Evolutionary conservation across 2,329 filamentous ascomycete species (phyloP).

Genomic region (Exophiala xenobiotica): DNA sequence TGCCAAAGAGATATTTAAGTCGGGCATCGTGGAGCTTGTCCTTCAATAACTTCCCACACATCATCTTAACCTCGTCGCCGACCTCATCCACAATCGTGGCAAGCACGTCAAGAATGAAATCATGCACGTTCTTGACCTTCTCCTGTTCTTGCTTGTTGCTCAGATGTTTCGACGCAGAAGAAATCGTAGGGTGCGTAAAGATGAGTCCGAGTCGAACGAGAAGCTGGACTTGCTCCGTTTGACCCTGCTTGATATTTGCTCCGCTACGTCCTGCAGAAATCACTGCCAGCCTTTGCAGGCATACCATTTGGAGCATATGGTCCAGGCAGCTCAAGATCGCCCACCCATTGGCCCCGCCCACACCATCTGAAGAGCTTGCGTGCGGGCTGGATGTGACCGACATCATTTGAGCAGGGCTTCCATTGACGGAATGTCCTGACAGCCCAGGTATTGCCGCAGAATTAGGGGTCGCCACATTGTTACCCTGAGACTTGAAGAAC

Average conservation of each 20-base stretch:
- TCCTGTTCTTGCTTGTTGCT: slow-evolving; percentile 16
- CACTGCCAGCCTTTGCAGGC: slow-evolving; percentile 22
- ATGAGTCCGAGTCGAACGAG: slow-evolving; percentile 30
- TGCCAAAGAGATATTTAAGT: slow-evolving; percentile 27
- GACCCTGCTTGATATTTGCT: slow-evolving; percentile 21
- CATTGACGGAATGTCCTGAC: slow-evolving; percentile 2
- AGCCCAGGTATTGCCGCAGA: slow-evolving; percentile 2
- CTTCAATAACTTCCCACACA: slow-evolving; percentile 44
- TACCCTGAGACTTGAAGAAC: slow-evolving; percentile 21
- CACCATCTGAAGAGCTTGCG: slow-evolving; percentile 10
- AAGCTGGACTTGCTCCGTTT: slow-evolving; percentile 27
- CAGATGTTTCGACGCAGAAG: slow-evolving; percentile 27
- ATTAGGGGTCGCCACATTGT: background rate
- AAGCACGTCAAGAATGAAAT: slow-evolving; percentile 46
- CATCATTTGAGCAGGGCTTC: slow-evolving; percentile 3
- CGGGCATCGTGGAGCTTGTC: slow-evolving; percentile 34
- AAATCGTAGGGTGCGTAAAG: slow-evolving; percentile 35
- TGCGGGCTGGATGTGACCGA: slow-evolving; percentile 18
- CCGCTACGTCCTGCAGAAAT: slow-evolving; percentile 4
- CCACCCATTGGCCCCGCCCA: slow-evolving; percentile 1
- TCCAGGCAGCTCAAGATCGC: slow-evolving; percentile 19
- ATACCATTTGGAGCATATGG: slow-evolving; percentile 26
- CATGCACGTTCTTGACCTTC: slow-evolving; percentile 19
- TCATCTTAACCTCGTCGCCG: slow-evolving; percentile 44
- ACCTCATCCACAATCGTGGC: slow-evolving; percentile 46